Evolutionary conservation across 163 green algal species (phyloP), one percentile per base, ranked within the genome.

Genomic region (Chlamydomonas reinhardtii): DNA sequence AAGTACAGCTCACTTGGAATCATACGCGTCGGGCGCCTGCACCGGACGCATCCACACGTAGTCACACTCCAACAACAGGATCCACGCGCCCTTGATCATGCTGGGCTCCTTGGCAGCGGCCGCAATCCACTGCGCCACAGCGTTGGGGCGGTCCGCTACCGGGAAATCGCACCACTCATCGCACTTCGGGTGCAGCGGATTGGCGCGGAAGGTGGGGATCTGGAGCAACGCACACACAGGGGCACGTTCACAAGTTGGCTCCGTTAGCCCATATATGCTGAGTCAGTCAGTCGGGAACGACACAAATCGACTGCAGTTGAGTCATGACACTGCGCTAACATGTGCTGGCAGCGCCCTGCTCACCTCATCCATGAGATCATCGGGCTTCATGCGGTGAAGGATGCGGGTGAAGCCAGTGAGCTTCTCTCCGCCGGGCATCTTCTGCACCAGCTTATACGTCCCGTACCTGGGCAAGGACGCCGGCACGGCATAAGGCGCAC

Each of bases 31-130:
- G 1, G 83, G 75, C 61, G 86, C 89, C 43, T 83, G 31, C 19
- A 97, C 37, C 0, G 95, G 94, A 82, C 96, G 97, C 89, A 98
- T 94, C 91, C 97, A 99, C 8, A 98, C 95, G 73, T 99, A 99
- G 89, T 99, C 97, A 35, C 91, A 97, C 92, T 99, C 97, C n/a
- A 98, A 95, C 90, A 99, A 92, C 24, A 98, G 92, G 27, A 99
- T 76, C 95, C 95, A 99, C 0, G 93, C 91, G 17, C 90, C 92
- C 90, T 96, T 94, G 48, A 98, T 93, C 79, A 96, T 85, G 4
- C 88, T 88, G 0, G 92, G 89, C 35, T 98, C 76, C 32, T 84
- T 81, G 1, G 88, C 73, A 0, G 91, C 94, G 4, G 94, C 91
- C 31, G 92, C 82, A 5, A 99, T 90, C 83, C 96, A 99, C 90